These are phyloP conservation scores for Lepiota brunneoincarnata DNA, from an alignment of 768 basidiomycete genomes.

Conservation along the genomic window DNA sequence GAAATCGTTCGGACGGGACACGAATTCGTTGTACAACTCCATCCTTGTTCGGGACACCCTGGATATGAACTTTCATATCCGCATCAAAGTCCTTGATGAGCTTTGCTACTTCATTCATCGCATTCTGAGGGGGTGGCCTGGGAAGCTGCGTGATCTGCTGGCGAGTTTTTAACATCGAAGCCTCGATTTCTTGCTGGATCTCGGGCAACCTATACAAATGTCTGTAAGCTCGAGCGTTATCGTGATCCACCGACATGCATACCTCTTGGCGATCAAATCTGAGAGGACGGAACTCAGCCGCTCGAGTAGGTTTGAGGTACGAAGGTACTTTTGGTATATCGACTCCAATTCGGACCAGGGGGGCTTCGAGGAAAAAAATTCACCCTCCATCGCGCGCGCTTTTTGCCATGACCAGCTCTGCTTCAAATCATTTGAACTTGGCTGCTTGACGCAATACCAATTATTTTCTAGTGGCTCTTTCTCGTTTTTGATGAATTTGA, in stretches of 20 bases:
- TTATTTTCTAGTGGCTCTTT: slow-evolving; percentile 47
- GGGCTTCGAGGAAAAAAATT: slow-evolving; percentile 48
- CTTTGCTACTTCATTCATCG: slow-evolving; percentile 52
- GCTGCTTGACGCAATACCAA: slow-evolving; percentile 61
- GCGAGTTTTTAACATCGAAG: slow-evolving; percentile 38
- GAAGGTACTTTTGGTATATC: slow-evolving; percentile 47
- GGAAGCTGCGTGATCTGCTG: slow-evolving; percentile 34
- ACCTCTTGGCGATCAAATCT: slow-evolving; percentile 62
- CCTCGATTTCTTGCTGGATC: slow-evolving; percentile 57
- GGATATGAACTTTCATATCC: slow-evolving; percentile 42
- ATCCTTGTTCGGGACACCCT: slow-evolving; percentile 48
- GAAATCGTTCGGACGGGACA: slow-evolving; percentile 46
- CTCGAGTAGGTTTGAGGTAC: slow-evolving; percentile 51
- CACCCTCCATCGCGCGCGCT: slow-evolving; percentile 54
- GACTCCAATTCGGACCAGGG: slow-evolving; percentile 57
- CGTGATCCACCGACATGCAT: slow-evolving; percentile 14
- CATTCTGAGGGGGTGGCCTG: slow-evolving; percentile 50
- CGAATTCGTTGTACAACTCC: slow-evolving; percentile 59
- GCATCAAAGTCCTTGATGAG: slow-evolving; percentile 45
- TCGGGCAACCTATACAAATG: slow-evolving; percentile 50
- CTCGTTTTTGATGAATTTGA: slow-evolving; percentile 54
- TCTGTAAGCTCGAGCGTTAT: slow-evolving; percentile 54
- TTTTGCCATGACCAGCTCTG: slow-evolving; percentile 54
- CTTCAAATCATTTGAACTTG: slow-evolving; percentile 47
- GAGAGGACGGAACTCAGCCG: slow-evolving; percentile 60